phyloP scores from a whole-genome alignment of 2,329 filamentous ascomycete genomes.

The Clarireedia sp. region DNA sequence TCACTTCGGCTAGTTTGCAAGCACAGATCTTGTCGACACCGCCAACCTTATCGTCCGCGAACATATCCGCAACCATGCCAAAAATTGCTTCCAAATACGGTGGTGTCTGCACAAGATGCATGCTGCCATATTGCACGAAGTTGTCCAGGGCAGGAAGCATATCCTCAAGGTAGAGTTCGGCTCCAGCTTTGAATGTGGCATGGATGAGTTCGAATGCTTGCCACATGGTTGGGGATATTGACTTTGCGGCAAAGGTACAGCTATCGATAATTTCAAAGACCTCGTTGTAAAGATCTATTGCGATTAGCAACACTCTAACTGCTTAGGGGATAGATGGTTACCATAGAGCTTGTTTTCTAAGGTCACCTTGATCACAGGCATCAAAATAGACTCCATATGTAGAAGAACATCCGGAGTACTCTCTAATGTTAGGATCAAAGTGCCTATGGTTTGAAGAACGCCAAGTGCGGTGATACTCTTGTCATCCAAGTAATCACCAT shows the following conservation, averaged over 20 bases:
- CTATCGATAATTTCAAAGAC: slow-evolving; percentile 99
- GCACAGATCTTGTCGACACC: slow-evolving; percentile 94
- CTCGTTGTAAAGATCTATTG: slow-evolving; percentile 83
- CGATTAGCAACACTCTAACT: slow-evolving; percentile 15
- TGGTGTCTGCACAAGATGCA: slow-evolving; percentile 72
- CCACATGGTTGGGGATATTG: slow-evolving; percentile 96
- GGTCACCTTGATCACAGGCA: slow-evolving; percentile 94
- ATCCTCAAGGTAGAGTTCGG: slow-evolving; percentile 94
- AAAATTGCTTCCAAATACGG: slow-evolving; percentile 82
- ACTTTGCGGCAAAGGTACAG: slow-evolving; percentile 96
- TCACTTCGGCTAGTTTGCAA: slow-evolving; percentile 92
- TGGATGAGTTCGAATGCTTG: slow-evolving; percentile 95
- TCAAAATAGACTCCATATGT: slow-evolving; percentile 89
- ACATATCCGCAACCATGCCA: slow-evolving; percentile 93
- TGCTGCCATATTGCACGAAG: slow-evolving; percentile 87
- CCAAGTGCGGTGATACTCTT: slow-evolving; percentile 97
- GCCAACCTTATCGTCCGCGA: slow-evolving; percentile 83
- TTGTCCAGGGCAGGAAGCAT: slow-evolving; percentile 98
- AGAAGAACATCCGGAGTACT: slow-evolving; percentile 92
- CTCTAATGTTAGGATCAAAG: slow-evolving; percentile 90
- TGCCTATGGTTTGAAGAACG: slow-evolving; percentile 95
- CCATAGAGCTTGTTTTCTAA: slow-evolving; percentile 96
- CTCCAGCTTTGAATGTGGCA: slow-evolving; percentile 92
- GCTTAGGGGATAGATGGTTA: slow-evolving; percentile 29
- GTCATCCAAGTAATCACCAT: slow-evolving; percentile 89